Evolutionary conservation across 2,329 filamentous ascomycete genomes (phyloP).

Genomic region (Phoma herbarum): DNA sequence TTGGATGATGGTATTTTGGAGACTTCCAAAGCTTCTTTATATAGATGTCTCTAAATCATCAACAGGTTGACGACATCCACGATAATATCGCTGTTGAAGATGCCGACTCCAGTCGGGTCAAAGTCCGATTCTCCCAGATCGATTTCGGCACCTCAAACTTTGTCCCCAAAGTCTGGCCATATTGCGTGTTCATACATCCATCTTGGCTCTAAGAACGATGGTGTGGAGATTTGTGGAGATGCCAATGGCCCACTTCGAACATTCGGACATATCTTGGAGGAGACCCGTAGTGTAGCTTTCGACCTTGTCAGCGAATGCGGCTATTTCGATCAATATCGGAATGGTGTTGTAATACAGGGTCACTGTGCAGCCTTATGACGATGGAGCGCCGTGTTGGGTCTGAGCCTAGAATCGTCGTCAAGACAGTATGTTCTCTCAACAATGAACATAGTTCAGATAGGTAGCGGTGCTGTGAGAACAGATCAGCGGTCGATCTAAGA

Average conservation of each 20-base stretch:
- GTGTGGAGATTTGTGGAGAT: conserved; percentile 1
- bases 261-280: conserved; percentile 3
- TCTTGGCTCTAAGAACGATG: not conserved
- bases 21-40: not conserved
- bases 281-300: not conserved
- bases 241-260: conserved; percentile 14
- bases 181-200: not conserved
- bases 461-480: no score
- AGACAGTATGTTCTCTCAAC: no score
- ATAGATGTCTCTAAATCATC: not conserved
- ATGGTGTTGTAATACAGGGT: conserved; percentile 1
- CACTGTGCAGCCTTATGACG: not conserved
- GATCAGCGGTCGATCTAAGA: no score
- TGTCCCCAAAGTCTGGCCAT: not conserved
- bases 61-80: not conserved
- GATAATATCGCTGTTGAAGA: not conserved
- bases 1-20: not conserved
- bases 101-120: not conserved
- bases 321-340: not conserved
- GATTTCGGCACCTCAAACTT: not conserved
- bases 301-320: not conserved
- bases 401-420: no score
- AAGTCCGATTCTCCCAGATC: not conserved
- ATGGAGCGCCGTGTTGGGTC: no score
- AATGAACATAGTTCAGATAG: no score